Evolutionary conservation across 129 eudicot species (phyloP).

Genomic region (Gnaphalium uliginosum): DNA sequence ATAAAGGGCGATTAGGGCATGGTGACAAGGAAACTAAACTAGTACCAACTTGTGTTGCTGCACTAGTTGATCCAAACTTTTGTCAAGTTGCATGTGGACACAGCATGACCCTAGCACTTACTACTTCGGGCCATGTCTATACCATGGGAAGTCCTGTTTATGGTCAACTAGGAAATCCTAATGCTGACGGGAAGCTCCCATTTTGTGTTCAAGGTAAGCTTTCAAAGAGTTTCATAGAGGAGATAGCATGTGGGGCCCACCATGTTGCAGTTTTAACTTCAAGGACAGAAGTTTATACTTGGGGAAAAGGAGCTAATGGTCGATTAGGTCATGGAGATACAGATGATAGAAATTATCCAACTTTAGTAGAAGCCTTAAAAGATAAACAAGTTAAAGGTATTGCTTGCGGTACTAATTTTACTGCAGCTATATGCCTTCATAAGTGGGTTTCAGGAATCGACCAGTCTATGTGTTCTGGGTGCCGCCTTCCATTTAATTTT

Average conservation of each 20-base stretch:
- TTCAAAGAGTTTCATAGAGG: slow-evolving; percentile 57
- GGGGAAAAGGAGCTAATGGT: slow-evolving; percentile 95
- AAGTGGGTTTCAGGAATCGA: slow-evolving; percentile 73
- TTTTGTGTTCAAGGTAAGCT: slow-evolving; percentile 55
- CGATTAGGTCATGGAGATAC: slow-evolving; percentile 90
- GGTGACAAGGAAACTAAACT: slow-evolving; percentile 66
- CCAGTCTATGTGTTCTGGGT: slow-evolving; percentile 79
- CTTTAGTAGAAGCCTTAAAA: slow-evolving; percentile 69
- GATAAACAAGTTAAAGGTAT: slow-evolving; percentile 84
- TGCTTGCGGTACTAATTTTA: slow-evolving; percentile 90
- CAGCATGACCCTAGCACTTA: slow-evolving; percentile 62
- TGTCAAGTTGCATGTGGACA: slow-evolving; percentile 79
- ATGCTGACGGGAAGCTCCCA: slow-evolving; percentile 64
- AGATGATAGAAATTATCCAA: slow-evolving; percentile 65
- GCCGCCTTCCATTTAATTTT: slow-evolving; percentile 75
- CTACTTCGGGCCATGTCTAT: slow-evolving; percentile 70
- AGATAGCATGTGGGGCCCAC: slow-evolving; percentile 88
- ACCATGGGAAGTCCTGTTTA: slow-evolving; percentile 76
- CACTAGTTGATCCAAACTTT: slow-evolving; percentile 52
- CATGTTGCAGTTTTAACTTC: slow-evolving; percentile 92
- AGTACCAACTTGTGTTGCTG: slow-evolving; percentile 59
- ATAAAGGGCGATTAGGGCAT: slow-evolving; percentile 78
- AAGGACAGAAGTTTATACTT: slow-evolving; percentile 81
- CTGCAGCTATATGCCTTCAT: slow-evolving; percentile 83
- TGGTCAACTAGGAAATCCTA: slow-evolving; percentile 67